Base-by-base conservation (phyloP, 352 stramenopile species). In the Phytophthora pini region DNA sequence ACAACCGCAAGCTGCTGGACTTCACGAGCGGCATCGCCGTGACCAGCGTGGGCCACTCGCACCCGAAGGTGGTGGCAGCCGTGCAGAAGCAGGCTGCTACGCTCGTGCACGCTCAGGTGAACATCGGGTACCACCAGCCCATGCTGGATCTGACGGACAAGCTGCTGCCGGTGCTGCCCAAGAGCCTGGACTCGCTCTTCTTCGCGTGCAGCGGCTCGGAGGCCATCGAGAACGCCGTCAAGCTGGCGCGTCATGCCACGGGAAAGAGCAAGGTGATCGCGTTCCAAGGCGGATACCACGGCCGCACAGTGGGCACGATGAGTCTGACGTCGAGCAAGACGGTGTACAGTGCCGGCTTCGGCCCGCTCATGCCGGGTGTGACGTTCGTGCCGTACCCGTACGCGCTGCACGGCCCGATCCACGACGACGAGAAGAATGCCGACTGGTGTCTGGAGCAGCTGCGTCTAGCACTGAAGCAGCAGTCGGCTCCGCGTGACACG, bases 1-100 rank as follows among this genome's bases (percentile, higher is more conserved):
- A 97, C 64, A 82, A 92, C 52, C 79, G 88, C 68, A 97, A 94
- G 75, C 68, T 94, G 44, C 75, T 97, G 46, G 95, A 98, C 76
- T 97, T 98, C 62, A 97, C 92, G 20, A 96, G 84, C 55, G 95
- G 93, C 53, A 98, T 98, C 67, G 93, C 90, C 56, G 93, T 98
- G 24, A 93, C 89, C 6, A 97, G 89, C 65, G 84, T 97, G 34
- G 95, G 95, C 45, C 93, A 98, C 72, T 97, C 87, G 63, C 95
- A 98, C 76, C 93, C 95, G 17, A 87, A 84, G 57, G 88, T 98
- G 24, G 82, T 97, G 22, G 70, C 90, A 26, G 95, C 95, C 15
- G 82, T 96, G 49, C 90, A 98, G 71, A 82, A 96, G 54, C 95
- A 98, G 71, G 85, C 84, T 1, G 89, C 81, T 1, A 91, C 80